phyloP scores from a whole-genome alignment of 2,329 filamentous ascomycete species.

The Fusarium sp. region DNA sequence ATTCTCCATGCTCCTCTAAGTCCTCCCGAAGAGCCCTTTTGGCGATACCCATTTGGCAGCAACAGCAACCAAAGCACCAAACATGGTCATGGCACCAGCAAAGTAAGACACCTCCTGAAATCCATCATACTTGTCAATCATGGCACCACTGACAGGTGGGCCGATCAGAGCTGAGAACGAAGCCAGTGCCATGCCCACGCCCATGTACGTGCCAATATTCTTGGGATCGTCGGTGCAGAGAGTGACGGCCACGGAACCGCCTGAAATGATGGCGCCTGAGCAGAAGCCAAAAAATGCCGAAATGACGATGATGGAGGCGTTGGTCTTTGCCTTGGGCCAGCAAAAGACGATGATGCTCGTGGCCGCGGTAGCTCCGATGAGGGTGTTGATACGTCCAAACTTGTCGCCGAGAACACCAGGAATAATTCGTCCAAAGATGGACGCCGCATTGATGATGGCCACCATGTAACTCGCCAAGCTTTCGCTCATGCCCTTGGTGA shows the following conservation, averaged over 20 bases:
- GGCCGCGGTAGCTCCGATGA: constrained; percentile 32
- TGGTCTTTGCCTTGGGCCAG: constrained; percentile 47
- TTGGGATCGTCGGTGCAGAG: constrained; percentile 44
- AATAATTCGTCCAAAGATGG: constrained; percentile 67
- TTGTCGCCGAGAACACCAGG: constrained; percentile 71
- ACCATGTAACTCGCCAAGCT: constrained; percentile 74
- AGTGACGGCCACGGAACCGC: constrained; percentile 56
- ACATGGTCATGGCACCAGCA: constrained; percentile 34
- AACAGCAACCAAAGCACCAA: constrained; percentile 28
- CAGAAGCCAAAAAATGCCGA: constrained; percentile 53
- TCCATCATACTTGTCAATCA: constrained; percentile 53
- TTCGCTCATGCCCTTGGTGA: constrained; percentile 62
- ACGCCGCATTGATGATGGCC: constrained; percentile 74
- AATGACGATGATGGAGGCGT: constrained; percentile 51
- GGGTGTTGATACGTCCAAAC: constrained; percentile 65
- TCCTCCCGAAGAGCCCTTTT: constrained; percentile 32
- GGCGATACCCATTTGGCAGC: constrained; percentile 31
- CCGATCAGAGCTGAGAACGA: constrained; percentile 59
- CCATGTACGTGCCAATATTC: constrained; percentile 65
- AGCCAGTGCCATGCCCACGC: constrained; percentile 59
- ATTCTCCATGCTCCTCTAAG: neutral
- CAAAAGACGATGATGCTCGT: constrained; percentile 39
- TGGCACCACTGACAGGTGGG: constrained; percentile 46
- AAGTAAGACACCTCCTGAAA: constrained; percentile 43
- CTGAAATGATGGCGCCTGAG: constrained; percentile 58